Evolutionary conservation across 192 early-diverging fungal genomes (phyloP).

Genomic region (Bifiguratus adelaidae): DNA sequence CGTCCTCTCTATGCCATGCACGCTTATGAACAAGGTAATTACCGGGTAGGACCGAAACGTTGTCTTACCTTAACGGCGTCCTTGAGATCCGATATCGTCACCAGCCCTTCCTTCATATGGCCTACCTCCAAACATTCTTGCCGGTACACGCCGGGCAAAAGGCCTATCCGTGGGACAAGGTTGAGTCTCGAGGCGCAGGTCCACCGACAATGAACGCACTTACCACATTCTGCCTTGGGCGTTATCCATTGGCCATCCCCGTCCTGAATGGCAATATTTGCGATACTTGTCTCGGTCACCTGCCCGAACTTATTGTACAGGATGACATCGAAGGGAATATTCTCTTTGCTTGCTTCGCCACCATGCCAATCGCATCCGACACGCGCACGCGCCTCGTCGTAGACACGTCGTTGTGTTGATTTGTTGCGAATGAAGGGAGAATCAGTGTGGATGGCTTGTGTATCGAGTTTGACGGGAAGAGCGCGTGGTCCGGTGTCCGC

Average conservation of each 20-base stretch:
- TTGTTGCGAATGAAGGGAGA: slow-evolving; percentile 35
- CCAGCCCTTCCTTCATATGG: slow-evolving; percentile 19
- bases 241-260: slow-evolving; percentile 31
- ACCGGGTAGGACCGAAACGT: neutral
- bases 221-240: slow-evolving; percentile 18
- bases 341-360: slow-evolving; percentile 1
- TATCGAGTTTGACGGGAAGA: slow-evolving; percentile 26
- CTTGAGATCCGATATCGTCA: slow-evolving; percentile 30
- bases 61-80: slow-evolving; percentile 26
- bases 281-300: slow-evolving; percentile 41
- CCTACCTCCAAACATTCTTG: slow-evolving; percentile 21
- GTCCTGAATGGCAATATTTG: slow-evolving; percentile 37
- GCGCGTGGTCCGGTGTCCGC: neutral
- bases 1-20: slow-evolving; percentile 20
- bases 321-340: slow-evolving; percentile 33
- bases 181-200: neutral
- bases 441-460: slow-evolving; percentile 5
- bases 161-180: slow-evolving; percentile 11
- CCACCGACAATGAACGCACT: neutral
- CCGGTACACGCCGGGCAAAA: slow-evolving; percentile 34
- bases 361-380: slow-evolving; percentile 14
- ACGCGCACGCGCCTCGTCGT: slow-evolving; percentile 30
- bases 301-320: slow-evolving; percentile 34
- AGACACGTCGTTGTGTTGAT: slow-evolving; percentile 35
- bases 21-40: slow-evolving; percentile 3